Evolutionary conservation across 2,329 filamentous ascomycete species (phyloP), one percentile per base, ranked within the genome.

Genomic region (Trematosphaeria pertusa): DNA sequence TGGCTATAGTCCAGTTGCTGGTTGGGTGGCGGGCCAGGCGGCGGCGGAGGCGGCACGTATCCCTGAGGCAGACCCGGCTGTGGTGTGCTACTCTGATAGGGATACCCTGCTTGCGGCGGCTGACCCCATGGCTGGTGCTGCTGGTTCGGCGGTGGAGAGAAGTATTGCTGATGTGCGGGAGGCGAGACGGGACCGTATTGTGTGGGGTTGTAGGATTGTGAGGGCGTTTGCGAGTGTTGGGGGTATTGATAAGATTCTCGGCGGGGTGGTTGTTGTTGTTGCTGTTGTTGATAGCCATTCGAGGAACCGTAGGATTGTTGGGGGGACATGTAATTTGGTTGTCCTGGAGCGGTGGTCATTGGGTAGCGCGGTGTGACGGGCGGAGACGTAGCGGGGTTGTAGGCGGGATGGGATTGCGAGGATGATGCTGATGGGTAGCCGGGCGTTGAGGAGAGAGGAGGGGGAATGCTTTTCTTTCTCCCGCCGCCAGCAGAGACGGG

Each of bases 31-130:
- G 83, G 84, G 2, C 83, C 83, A 1, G 85, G 85, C 0, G 85
- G 86, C 9, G 86, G 86, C 3, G 85, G 86, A 14, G 85, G 85
- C 0, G 84, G 85, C 19, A 87, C 78, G 64, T 87, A 88, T 4
- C 85, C 85, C 40, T 83, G 79, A 10, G 84, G 84, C 43, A 86
- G 71, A 51, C 59, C 62, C n/a, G 65, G 66, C 43, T 73, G 71
- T 14, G 83, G 84, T 0, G 84, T 83, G 1, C 82, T 81, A 37
- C 54, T 48, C 52, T 56, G 59, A 5, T 84, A 83, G 3, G 84
- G 84, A 31, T 68, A 67, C 2, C 84, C 85, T 22, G 67, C 66
- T 9, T 28, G 21, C 22, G 73, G 75, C 35, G 72, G 75, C 42
- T 73, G 71, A 37, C 72, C 76, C 58, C 73, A 73, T n/a, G 84